phyloP scores from a whole-genome alignment of 192 early-diverging fungal species.

The Backusella sp. region DNA sequence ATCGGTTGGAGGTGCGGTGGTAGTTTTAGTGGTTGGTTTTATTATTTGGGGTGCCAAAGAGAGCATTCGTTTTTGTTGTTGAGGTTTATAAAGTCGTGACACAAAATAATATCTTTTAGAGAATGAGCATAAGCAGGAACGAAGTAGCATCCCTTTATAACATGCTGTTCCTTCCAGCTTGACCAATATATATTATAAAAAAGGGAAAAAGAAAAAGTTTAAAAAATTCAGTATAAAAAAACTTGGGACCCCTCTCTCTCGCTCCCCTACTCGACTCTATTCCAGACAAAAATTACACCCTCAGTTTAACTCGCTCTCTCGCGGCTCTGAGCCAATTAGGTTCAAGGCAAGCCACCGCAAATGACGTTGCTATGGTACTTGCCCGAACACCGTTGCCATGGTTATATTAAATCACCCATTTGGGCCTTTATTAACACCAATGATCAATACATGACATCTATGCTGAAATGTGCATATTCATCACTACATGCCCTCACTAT shows the following conservation, averaged over 20 bases:
- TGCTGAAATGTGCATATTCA: too few relatives aligned
- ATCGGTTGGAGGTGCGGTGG: background rate
- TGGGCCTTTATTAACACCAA: too few relatives aligned
- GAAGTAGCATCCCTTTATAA: conserved; percentile 13
- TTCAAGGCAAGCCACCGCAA: background rate
- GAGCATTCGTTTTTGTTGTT: background rate
- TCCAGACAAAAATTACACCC: background rate
- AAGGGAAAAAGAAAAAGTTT: background rate
- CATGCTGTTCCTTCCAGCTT: conserved; percentile 9
- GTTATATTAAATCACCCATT: too few relatives aligned
- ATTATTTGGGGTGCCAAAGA: background rate
- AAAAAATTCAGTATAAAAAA: background rate
- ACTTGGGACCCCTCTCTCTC: background rate
- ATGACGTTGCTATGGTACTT: background rate
- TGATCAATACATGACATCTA: too few relatives aligned
- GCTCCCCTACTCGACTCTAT: background rate
- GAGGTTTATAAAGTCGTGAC: background rate
- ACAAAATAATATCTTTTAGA: conserved; percentile 2
- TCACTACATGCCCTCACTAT: too few relatives aligned
- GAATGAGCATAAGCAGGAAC: conserved; percentile 13
- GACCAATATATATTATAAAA: background rate
- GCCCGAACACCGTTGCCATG: background rate
- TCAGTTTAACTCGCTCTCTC: background rate
- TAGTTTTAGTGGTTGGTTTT: background rate
- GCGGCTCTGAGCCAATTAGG: background rate